phyloP scores from a whole-genome alignment of 2,329 filamentous ascomycete genomes.

The Aspergillus sp. region DNA sequence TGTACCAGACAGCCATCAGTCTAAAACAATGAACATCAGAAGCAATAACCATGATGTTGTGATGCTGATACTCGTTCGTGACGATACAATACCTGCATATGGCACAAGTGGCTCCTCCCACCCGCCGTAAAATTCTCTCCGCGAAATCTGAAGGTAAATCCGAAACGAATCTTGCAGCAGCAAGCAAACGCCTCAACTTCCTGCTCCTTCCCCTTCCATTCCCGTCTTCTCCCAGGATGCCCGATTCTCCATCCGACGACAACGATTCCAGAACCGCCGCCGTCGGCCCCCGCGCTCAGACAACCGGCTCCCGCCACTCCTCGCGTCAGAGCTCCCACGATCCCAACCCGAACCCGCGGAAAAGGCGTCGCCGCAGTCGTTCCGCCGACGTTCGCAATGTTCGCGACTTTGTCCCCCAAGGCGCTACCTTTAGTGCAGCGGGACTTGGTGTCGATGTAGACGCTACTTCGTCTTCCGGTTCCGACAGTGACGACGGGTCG shows the following conservation, averaged over 20 bases:
- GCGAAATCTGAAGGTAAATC: background rate
- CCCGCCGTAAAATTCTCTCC: slow-evolving; percentile 30
- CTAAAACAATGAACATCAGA: too few species aligned
- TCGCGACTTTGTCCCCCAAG: slow-evolving; percentile 42
- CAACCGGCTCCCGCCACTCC: slow-evolving; percentile 26
- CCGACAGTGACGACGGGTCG: slow-evolving; percentile 17
- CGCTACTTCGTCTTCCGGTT: slow-evolving; percentile 34
- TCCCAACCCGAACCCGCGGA: slow-evolving; percentile 27
- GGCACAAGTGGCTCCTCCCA: slow-evolving; percentile 14
- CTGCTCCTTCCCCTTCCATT: background rate
- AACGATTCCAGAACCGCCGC: slow-evolving; percentile 51
- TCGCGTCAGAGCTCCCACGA: slow-evolving; percentile 24
- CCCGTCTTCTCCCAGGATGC: slow-evolving; percentile 21
- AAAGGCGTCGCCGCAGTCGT: slow-evolving; percentile 32
- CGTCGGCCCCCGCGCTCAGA: slow-evolving; percentile 40
- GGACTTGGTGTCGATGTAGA: slow-evolving; percentile 37
- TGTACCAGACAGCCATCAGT: too few species aligned
- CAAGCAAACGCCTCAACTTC: background rate
- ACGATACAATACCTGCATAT: background rate
- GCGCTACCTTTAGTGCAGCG: slow-evolving; percentile 37
- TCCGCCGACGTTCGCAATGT: slow-evolving; percentile 27
- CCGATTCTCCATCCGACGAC: slow-evolving; percentile 35
- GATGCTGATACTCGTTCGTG: too few species aligned
- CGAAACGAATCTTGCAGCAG: background rate
- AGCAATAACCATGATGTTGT: too few species aligned